phyloP scores from a whole-genome alignment of 306 rosid species.

The Leucaena leucocephala region DNA sequence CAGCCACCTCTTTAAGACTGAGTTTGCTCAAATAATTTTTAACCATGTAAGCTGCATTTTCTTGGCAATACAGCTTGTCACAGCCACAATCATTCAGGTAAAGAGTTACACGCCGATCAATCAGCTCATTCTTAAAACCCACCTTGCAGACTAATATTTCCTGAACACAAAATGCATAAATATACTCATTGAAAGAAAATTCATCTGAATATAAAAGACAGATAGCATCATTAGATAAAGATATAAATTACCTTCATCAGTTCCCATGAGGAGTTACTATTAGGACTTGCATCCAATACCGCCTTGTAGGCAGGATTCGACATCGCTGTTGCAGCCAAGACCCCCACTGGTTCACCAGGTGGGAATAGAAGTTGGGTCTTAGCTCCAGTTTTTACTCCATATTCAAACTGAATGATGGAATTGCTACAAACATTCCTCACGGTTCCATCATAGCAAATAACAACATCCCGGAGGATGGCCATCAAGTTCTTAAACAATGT shows the following conservation, averaged over 20 bases:
- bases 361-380: conserved; percentile 58
- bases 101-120: conserved; percentile 75
- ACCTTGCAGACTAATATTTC: conserved; percentile 87
- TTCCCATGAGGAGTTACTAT: conserved; percentile 89
- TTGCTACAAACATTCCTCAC: conserved; percentile 89
- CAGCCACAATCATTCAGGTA: conserved; percentile 82
- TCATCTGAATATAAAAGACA: background rate
- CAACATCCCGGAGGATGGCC: conserved; percentile 97
- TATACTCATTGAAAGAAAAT: background rate
- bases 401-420: conserved; percentile 82
- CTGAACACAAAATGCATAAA: conserved; percentile 47
- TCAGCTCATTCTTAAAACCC: conserved; percentile 70
- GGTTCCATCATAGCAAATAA: conserved; percentile 87
- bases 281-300: conserved; percentile 85
- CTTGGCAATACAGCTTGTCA: conserved; percentile 71
- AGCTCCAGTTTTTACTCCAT: conserved; percentile 60
- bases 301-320: conserved; percentile 87
- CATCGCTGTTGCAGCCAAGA: conserved; percentile 95
- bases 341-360: conserved; percentile 98
- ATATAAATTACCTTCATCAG: conserved; percentile 79
- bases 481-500: conserved; percentile 85
- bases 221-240: background rate
- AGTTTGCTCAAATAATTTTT: conserved; percentile 79
- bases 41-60: conserved; percentile 78
- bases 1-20: conserved; percentile 82